phyloP scores from a whole-genome alignment of 805 yeast species.

The Komagataella pseudopastoris region DNA sequence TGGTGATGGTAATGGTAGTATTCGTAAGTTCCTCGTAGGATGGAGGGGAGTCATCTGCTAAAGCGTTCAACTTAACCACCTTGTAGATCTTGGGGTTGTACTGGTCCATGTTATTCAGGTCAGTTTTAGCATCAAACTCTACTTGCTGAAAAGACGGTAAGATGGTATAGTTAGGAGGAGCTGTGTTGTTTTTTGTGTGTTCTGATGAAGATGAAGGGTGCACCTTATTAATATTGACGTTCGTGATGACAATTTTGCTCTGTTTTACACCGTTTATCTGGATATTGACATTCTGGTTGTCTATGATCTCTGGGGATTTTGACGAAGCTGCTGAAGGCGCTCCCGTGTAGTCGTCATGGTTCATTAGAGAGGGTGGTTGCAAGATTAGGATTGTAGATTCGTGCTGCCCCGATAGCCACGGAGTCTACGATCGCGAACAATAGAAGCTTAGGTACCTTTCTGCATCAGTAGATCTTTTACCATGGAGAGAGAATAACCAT shows the following conservation, averaged over 20 bases:
- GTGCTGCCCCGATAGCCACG: background rate
- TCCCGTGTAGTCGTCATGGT: background rate
- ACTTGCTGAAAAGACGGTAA: background rate
- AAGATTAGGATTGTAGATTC: background rate
- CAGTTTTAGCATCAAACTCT: background rate
- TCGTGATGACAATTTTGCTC: background rate
- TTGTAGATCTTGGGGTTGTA: constrained; percentile 16
- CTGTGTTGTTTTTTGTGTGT: background rate
- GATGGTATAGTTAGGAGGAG: background rate
- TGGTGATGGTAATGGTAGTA: background rate
- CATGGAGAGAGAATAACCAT: background rate
- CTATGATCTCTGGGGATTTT: background rate
- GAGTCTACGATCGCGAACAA: background rate
- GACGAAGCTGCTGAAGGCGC: background rate
- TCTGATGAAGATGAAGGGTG: background rate
- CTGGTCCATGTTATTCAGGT: constrained; percentile 15
- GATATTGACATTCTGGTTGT: background rate
- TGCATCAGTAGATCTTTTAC: background rate
- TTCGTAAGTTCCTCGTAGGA: background rate
- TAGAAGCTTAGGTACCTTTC: background rate
- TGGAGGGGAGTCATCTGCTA: background rate
- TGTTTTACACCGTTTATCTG: background rate
- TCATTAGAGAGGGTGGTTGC: background rate
- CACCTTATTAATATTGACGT: background rate
- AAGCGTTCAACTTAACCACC: constrained; percentile 7